These are phyloP conservation scores for Mentha longifolia DNA, from an alignment of 257 asterid species.

Conservation along the genomic window DNA sequence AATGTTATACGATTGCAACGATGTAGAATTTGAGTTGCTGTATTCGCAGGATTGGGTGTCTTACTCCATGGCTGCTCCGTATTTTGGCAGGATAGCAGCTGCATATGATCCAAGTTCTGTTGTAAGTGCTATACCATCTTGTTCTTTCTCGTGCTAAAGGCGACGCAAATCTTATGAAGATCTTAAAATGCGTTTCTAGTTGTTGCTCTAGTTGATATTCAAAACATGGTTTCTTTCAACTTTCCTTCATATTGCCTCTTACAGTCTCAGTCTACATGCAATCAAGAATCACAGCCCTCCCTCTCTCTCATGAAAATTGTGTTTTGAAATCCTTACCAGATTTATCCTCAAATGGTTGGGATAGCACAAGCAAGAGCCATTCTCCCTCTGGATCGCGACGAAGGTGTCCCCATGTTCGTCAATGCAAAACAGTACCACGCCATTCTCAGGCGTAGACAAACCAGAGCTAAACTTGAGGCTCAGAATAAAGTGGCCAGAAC, in stretches of 20 bases:
- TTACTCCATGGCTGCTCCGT: slow-evolving; percentile 55
- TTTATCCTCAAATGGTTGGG: slow-evolving; percentile 66
- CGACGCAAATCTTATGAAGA: neutral
- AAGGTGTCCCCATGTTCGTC: slow-evolving; percentile 64
- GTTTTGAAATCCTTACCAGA: slow-evolving; percentile 42
- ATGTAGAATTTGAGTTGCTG: slow-evolving; percentile 12
- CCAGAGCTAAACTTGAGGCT: slow-evolving; percentile 76
- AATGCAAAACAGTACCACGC: slow-evolving; percentile 82
- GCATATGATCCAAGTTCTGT: slow-evolving; percentile 57
- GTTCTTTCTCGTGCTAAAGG: neutral
- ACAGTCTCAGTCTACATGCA: too few relatives aligned
- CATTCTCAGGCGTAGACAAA: slow-evolving; percentile 75
- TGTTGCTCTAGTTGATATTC: neutral
- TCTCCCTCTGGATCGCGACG: slow-evolving; percentile 64
- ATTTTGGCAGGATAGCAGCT: slow-evolving; percentile 49
- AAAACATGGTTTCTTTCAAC: neutral
- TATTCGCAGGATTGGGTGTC: slow-evolving; percentile 58
- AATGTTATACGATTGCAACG: neutral
- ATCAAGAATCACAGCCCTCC: neutral
- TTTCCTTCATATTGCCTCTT: neutral
- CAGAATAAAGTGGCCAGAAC: slow-evolving; percentile 55
- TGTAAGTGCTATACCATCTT: slow-evolving; percentile 42
- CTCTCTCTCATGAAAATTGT: neutral
- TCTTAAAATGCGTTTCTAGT: neutral
- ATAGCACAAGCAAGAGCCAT: slow-evolving; percentile 49